Evolutionary conservation across 257 asterid species (phyloP).

Genomic region (Salvia rosmarinus): DNA sequence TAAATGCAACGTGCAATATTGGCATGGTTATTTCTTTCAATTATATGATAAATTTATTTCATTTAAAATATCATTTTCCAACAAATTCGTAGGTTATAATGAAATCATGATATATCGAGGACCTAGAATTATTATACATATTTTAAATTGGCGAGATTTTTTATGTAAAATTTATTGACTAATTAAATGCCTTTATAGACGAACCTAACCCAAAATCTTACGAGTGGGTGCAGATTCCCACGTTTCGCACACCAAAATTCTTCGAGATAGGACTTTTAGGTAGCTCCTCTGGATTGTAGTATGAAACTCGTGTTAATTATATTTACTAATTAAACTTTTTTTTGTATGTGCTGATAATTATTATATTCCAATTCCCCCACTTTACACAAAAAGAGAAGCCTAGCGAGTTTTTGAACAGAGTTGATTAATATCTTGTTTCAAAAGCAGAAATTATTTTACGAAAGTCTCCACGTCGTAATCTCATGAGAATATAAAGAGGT

Average conservation of each 20-base stretch:
- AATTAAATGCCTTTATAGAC: not conserved
- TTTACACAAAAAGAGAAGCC: not conserved
- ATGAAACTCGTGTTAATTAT: not conserved
- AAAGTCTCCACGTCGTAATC: too few species aligned
- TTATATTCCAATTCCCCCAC: not conserved
- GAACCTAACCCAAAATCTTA: not conserved
- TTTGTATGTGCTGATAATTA: not conserved
- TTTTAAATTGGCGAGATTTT: not conserved
- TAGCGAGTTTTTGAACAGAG: too few species aligned
- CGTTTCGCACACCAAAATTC: slow-evolving; percentile 7
- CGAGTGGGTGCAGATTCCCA: slow-evolving; percentile 4
- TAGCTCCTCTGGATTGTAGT: not conserved
- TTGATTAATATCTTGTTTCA: too few species aligned
- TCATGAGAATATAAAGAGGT: too few species aligned
- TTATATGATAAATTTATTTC: not conserved
- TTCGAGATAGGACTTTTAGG: not conserved
- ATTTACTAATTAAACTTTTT: not conserved
- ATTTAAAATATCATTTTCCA: not conserved
- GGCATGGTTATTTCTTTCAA: not conserved
- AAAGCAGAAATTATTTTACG: too few species aligned
- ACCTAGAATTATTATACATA: not conserved
- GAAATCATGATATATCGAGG: not conserved
- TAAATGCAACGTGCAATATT: not conserved
- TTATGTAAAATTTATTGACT: not conserved
- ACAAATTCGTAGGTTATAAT: not conserved